Evolutionary conservation across 78 protist species (phyloP).

Genomic region (Chrysochromulina tobinii): DNA sequence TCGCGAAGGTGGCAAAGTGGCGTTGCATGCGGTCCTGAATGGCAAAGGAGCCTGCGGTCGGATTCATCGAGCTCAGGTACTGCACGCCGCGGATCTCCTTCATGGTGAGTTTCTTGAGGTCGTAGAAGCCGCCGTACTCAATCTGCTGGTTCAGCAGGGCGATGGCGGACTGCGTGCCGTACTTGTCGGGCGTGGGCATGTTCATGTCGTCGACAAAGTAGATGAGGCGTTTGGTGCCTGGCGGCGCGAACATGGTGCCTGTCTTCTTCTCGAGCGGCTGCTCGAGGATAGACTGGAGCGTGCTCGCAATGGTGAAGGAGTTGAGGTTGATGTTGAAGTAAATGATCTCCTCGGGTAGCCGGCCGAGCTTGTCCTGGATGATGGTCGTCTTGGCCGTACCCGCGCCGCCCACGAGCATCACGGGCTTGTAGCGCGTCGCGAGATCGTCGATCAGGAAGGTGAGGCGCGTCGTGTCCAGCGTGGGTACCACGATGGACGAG

Average conservation of each 20-base stretch:
- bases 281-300: slow-evolving; percentile 56
- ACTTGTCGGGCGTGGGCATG: slow-evolving; percentile 85
- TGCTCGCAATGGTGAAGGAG: slow-evolving; percentile 60
- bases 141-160: slow-evolving; percentile 82
- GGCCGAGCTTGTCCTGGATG: slow-evolving; percentile 31
- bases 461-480: slow-evolving; percentile 58
- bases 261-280: slow-evolving; percentile 59
- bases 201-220: slow-evolving; percentile 77
- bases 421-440: background rate
- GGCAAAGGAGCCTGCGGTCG: slow-evolving; percentile 80
- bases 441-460: slow-evolving; percentile 27
- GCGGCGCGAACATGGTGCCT: slow-evolving; percentile 68
- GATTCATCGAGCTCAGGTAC: slow-evolving; percentile 80
- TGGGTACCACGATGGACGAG: background rate
- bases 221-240: slow-evolving; percentile 64
- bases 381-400: slow-evolving; percentile 84
- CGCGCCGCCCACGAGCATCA: slow-evolving; percentile 76
- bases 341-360: slow-evolving; percentile 20
- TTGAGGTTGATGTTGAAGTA: slow-evolving; percentile 62
- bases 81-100: slow-evolving; percentile 57
- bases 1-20: slow-evolving; percentile 71
- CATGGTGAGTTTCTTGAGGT: slow-evolving; percentile 37
- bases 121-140: slow-evolving; percentile 78
- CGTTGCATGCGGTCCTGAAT: slow-evolving; percentile 80
- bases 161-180: slow-evolving; percentile 85